Evolutionary conservation across 75 land plant species (phyloP).

Genomic region (Cryptomeria japonica): DNA sequence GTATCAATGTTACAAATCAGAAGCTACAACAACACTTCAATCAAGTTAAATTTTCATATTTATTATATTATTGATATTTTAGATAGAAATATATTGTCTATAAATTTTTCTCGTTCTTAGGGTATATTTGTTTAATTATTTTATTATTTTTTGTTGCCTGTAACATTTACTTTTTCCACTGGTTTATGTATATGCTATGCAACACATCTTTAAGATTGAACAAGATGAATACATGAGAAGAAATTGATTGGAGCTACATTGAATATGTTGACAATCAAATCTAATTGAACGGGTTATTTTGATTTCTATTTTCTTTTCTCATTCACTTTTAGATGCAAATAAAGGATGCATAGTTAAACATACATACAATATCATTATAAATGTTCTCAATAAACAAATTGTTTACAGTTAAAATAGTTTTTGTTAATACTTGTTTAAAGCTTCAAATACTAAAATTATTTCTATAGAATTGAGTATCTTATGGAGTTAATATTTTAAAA

Average conservation of each 20-base stretch:
- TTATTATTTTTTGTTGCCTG: not conserved
- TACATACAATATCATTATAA: not conserved
- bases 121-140: not conserved
- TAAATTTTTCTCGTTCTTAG: not conserved
- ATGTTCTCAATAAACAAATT: not conserved
- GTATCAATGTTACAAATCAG: constrained; percentile 97
- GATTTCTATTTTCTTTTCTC: not conserved
- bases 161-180: not conserved
- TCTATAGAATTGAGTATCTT: not conserved
- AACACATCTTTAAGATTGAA: constrained; percentile 99
- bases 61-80: not conserved
- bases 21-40: constrained; percentile 98
- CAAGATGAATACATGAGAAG: constrained; percentile 98
- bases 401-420: not conserved
- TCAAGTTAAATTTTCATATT: constrained; percentile 51
- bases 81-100: not conserved
- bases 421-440: not conserved
- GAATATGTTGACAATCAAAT: constrained; percentile 97
- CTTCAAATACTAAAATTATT: not conserved
- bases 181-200: constrained; percentile 11
- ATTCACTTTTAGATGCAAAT: not conserved
- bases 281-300: constrained; percentile 86
- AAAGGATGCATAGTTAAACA: not conserved
- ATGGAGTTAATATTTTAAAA: not conserved
- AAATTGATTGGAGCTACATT: constrained; percentile 97